Base-by-base conservation (phyloP, 2,329 filamentous ascomycete genomes). In the Penicillium aurantiogriseum region DNA sequence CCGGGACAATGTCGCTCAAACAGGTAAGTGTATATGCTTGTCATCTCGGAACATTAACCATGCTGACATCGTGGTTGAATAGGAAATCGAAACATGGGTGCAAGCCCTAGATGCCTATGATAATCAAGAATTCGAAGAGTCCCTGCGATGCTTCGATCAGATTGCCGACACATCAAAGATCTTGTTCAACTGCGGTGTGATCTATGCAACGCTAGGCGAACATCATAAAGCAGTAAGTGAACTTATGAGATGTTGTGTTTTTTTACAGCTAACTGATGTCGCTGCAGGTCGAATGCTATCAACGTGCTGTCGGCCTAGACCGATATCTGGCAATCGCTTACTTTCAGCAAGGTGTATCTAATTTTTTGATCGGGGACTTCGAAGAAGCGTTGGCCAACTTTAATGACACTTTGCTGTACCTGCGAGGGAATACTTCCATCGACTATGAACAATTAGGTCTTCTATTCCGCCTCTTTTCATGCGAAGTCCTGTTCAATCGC, bases 21-120 rank as follows among this genome's bases (percentile, higher is more conserved):
- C 83, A 85, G 77, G 83, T 85, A 75, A 36, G 54, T 2, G 53
- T 2, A 29, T 11, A 23, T 10, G 25, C n/a, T n/a, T 21, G 1
- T 25, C 36, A 4, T 11, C 31, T n/a, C 21, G 54, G 56, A 49
- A 58, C 36, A 27, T 40, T 49, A 27, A 42, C 9, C 21, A 57
- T 36, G 19, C 60, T 62, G 36, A 64, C 54, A 17, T 15, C 23
- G 2, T 17, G 13, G n/a, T 11, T 10, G 38, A 54, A 45, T 63
- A 96, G 92, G 94, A 99, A 89, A 99, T 99, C 77, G 93, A 97
- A 80, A 96, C 91, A 49, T 99, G 94, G 94, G 94, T 97, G 66
- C 82, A 88, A 74, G 94, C 94, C 76, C 86, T 99, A 54, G 87
- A 81, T 68, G 88, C 88, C 73, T 99, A 99, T 80, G 94, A 99